These are phyloP conservation scores for Penicillium brasilianum DNA, from an alignment of 2,329 filamentous ascomycete species.

Conservation along the genomic window DNA sequence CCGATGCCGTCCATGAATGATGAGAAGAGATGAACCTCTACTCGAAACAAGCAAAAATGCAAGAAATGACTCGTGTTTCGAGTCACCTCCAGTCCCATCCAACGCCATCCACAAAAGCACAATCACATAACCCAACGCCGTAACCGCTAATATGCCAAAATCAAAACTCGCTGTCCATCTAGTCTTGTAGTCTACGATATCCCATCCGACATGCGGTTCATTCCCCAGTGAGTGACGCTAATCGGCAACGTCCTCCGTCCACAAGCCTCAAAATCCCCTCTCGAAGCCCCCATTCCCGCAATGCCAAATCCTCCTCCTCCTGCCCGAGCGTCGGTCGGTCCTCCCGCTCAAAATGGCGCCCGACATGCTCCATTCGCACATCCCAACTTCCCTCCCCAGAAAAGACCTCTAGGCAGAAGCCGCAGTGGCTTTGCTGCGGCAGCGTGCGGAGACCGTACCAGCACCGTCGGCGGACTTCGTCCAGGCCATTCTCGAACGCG, in stretches of 20 bases:
- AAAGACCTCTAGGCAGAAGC: conserved; percentile 66
- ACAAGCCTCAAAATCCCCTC: conserved; percentile 39
- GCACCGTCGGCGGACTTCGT: conserved; percentile 63
- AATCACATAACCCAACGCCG: background rate
- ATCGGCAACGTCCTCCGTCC: conserved; percentile 27
- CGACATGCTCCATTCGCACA: conserved; percentile 84
- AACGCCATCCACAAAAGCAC: background rate
- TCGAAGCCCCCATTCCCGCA: conserved; percentile 47
- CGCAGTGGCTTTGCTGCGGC: conserved; percentile 66
- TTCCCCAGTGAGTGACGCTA: conserved; percentile 27
- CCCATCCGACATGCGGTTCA: background rate
- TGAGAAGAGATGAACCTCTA: background rate
- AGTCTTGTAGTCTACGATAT: background rate
- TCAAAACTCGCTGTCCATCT: background rate
- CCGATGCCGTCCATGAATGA: background rate
- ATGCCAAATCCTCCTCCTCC: conserved; percentile 48
- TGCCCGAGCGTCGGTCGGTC: conserved; percentile 34
- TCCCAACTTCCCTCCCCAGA: conserved; percentile 73
- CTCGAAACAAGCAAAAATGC: background rate
- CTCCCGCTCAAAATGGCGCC: conserved; percentile 74
- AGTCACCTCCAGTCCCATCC: background rate
- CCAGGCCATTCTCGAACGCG: conserved; percentile 59
- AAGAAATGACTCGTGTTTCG: background rate
- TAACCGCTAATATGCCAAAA: background rate
- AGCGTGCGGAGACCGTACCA: conserved; percentile 64